Evolutionary conservation across 192 early-diverging fungal genomes (phyloP), one percentile per base, ranked within the genome.

Genomic region (Coemansia aciculifera): DNA sequence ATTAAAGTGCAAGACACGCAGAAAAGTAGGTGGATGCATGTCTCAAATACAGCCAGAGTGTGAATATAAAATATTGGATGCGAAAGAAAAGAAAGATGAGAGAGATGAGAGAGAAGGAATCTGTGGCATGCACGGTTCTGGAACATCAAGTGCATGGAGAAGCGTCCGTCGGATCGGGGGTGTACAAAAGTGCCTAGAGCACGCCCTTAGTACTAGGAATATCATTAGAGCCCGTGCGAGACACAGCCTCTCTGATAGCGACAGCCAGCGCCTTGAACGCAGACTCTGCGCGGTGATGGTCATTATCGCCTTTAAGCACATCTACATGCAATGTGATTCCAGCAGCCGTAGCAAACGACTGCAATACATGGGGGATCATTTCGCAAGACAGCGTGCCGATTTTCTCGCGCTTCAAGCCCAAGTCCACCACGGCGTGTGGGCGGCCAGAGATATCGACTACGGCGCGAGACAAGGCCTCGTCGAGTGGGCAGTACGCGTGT

Each of bases 231-330:
- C 98, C 96, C 10, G 94, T 95, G 46, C 84, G 85, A 19, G 90
- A 84, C n/a, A 93, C 83, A 3, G 98, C 98, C 66, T 93, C 90
- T 24, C 92, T 75, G 24, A 99, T 65, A 12, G 98, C 98, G 21
- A 98, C 88, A n/a, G 98, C 98, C 37, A 95, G 84, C 0, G 97
- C 94, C 84, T 99, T 99, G 87, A 99, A 99, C 5, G 98, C 91
- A 29, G 93, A 89, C 79, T 98, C 98, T 7, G 96, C 88, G 24
- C 92, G 82, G 74, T 99, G 98, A 73, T 99, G 98, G 82, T 99
- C 98, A 72, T 99, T 99, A 62, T 86, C 83, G 31, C 98, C 98
- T 74, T 94, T 93, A 15, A 99, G 72, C 27, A 91, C 90, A 85
- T 99, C 98, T 0, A 99, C 94, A 59, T 99, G 98, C 49, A 99